Evolutionary conservation across 1,284 basidiomycete species (phyloP).

Genomic region (Apiotrichum domesticum): DNA sequence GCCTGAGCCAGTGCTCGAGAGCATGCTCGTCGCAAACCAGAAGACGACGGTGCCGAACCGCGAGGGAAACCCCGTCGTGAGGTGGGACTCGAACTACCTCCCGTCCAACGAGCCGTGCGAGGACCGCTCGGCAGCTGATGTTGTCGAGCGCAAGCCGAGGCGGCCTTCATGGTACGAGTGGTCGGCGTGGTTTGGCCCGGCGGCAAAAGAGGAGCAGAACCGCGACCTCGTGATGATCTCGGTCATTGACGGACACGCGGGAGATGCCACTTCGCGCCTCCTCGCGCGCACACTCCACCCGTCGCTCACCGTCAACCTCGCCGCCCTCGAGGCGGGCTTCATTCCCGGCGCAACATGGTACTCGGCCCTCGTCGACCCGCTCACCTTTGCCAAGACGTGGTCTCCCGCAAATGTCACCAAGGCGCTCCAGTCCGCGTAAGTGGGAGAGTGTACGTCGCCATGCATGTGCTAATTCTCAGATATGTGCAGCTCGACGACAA

Average conservation of each 20-base stretch:
- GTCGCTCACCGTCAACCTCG: conserved; percentile 73
- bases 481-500: conserved; percentile 52
- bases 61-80: conserved; percentile 46
- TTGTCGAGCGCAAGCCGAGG: conserved; percentile 54
- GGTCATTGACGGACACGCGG: conserved; percentile 90
- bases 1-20: conserved; percentile 27
- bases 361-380: conserved; percentile 19
- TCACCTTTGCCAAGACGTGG: conserved; percentile 25
- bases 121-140: conserved; percentile 69
- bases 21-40: conserved; percentile 32
- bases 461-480: conserved; percentile 8
- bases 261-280: conserved; percentile 73
- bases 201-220: conserved; percentile 1
- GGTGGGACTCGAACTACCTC: conserved; percentile 67
- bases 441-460: neutral
- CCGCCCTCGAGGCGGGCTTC: conserved; percentile 48
- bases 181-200: neutral
- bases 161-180: conserved; percentile 1
- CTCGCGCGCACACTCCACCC: conserved; percentile 81
- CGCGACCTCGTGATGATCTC: conserved; percentile 76
- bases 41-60: conserved; percentile 10
- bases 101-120: conserved; percentile 85
- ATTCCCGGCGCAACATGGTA: conserved; percentile 21
- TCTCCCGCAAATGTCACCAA: conserved; percentile 26
- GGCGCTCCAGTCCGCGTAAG: conserved; percentile 33